Base-by-base conservation (phyloP, 1,139 yeast genomes). In the Blastobotrys raffinosifermentans region DNA sequence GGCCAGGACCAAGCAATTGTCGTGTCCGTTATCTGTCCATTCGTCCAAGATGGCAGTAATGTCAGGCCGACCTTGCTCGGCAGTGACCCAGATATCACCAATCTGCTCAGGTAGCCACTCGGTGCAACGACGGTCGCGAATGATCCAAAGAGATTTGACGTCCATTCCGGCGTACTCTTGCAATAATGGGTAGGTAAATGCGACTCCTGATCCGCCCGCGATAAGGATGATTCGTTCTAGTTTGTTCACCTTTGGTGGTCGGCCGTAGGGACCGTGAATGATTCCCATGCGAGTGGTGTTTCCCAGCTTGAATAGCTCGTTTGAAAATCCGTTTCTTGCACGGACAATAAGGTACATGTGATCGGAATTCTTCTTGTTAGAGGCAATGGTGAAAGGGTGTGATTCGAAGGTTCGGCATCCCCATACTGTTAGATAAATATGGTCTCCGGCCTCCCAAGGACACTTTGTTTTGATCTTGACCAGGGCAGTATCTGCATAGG, bases 141-240 rank as follows among this genome's bases (percentile, higher is more conserved):
- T 34, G 3, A 54, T 46, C 58, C 58, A 54, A 20, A 54, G 35
- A 25, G 53, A 49, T 31, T 43, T 40, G 11, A 52, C 40, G 20
- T 43, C 47, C 27, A 29, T 21, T 19, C n/a, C n/a, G n/a, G n/a
- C n/a, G 32, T 43, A 51, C 31, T 52, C 48, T 29, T 46, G 47
- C 27, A 38, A 51, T 19, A 54, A 38, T 6, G 58, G 55, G 37
- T 42, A 51, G 3, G 57, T 52, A 31, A 50, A 54, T 4, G 58
- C 58, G 4, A 54, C 52, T 3, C 58, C 58, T 2, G 58, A 50
- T 2, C 58, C 58, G 4, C 58, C 58, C 3, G 57, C 44, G 4
- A 54, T 44, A 11, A 54, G 43, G 4, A 54, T 36, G 11, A 54
- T 42, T 31, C 46, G 41, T 20, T 19, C 31, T 4, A 19, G 31